Percentiles rank a stretch among this genome's conserved stretches.
These are phyloP conservation scores for Phoma sp. DNA, from an alignment of 2,329 filamentous ascomycete genomes.

Conservation along the genomic window DNA sequence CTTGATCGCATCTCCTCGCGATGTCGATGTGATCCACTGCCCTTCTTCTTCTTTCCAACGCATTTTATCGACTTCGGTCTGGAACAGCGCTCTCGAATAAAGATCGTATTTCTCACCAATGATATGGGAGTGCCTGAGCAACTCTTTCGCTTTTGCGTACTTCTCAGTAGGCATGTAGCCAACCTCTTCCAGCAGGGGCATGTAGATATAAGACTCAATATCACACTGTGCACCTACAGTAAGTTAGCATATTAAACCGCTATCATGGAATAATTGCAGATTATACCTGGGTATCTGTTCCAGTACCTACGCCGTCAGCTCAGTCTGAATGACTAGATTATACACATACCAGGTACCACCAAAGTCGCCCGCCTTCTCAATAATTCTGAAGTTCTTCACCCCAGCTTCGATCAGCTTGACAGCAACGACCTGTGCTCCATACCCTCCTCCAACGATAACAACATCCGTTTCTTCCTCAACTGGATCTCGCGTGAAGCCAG, in stretches of 20 bases:
- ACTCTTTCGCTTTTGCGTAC: conserved; percentile 54
- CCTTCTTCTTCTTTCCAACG: conserved; percentile 56
- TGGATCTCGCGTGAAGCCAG: conserved; percentile 31
- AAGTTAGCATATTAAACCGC: too few species aligned
- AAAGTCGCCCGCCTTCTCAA: conserved; percentile 56
- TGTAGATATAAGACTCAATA: conserved; percentile 40
- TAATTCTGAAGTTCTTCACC: conserved; percentile 48
- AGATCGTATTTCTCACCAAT: conserved; percentile 56
- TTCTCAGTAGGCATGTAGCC: conserved; percentile 61
- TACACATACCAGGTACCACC: conserved; percentile 52
- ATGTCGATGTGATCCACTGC: conserved; percentile 33
- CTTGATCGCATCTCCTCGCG: conserved; percentile 34
- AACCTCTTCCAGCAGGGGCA: conserved; percentile 36
- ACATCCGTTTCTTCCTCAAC: conserved; percentile 37
- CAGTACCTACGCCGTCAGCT: conserved; percentile 45
- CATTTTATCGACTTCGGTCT: conserved; percentile 51
- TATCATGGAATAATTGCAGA: background rate
- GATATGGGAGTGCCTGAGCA: conserved; percentile 54
- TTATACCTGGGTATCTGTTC: conserved; percentile 43
- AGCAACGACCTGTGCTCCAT: conserved; percentile 52
- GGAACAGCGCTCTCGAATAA: conserved; percentile 53
- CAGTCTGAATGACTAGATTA: background rate
- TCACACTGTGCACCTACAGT: conserved; percentile 28
- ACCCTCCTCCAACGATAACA: conserved; percentile 54
- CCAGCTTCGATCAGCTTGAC: conserved; percentile 49